Conservation (phyloP, 2,329 filamentous ascomycete species). For the Xylaria sp. region DNA sequence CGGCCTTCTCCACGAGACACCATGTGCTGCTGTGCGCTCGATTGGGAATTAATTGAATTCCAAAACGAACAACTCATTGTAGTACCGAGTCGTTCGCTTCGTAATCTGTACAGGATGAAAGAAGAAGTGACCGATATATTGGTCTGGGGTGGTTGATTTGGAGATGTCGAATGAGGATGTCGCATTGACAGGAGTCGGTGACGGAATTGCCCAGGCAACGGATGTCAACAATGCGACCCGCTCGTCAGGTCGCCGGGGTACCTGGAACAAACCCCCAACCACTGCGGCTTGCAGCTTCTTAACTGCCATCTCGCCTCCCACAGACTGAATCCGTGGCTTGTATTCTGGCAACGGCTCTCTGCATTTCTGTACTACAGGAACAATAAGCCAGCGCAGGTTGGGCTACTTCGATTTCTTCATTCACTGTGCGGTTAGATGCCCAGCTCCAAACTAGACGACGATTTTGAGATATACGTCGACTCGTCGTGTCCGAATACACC, state of each 20-base stretch:
- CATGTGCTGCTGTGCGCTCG: neutral
- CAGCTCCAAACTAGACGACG: constrained; percentile 38
- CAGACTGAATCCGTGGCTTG: neutral
- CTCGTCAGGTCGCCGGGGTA: constrained; percentile 5
- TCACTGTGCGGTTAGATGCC: constrained; percentile 26
- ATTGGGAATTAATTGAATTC: no score
- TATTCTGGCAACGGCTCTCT: constrained; percentile 1
- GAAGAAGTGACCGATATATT: neutral
- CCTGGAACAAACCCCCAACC: constrained; percentile 16
- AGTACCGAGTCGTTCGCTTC: no score
- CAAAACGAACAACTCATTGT: neutral
- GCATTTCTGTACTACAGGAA: neutral
- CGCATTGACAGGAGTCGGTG: neutral
- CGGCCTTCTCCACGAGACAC: neutral
- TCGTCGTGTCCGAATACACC: constrained; percentile 46
- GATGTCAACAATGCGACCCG: constrained; percentile 30
- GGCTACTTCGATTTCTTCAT: constrained; percentile 4
- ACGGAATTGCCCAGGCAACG: constrained; percentile 29
- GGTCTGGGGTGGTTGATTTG: neutral
- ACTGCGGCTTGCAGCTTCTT: constrained; percentile 13
- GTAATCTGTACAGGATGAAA: no score
- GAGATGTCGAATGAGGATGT: neutral
- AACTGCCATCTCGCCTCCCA: neutral
- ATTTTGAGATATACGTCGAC: constrained; percentile 55
- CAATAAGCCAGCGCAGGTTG: neutral